Percentiles rank a stretch among this genome's conserved stretches.
Conservation (phyloP, 768 basidiomycete species). For the Pholiota molesta region DNA sequence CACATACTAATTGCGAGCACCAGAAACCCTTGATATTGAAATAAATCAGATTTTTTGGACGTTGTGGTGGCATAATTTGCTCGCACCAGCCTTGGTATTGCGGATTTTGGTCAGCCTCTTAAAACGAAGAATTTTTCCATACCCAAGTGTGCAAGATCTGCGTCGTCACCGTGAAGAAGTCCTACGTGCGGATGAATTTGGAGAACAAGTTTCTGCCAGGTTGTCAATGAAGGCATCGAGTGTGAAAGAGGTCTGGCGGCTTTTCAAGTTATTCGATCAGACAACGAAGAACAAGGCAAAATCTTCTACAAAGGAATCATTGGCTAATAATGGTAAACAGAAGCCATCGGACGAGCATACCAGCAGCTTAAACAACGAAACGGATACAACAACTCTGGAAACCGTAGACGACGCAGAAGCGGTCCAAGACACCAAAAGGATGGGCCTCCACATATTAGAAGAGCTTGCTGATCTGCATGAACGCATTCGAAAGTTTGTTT, state of each 20-base stretch:
- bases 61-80: constrained; percentile 61
- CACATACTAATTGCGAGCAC: neutral
- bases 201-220: constrained; percentile 47
- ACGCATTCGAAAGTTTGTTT: constrained; percentile 59
- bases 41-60: constrained; percentile 58
- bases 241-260: constrained; percentile 54
- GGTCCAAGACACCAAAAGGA: constrained; percentile 45
- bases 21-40: neutral
- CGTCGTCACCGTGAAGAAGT: constrained; percentile 53
- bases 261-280: constrained; percentile 47
- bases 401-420: constrained; percentile 35
- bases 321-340: constrained; percentile 6
- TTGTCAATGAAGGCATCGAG: constrained; percentile 49
- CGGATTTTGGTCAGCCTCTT: constrained; percentile 51
- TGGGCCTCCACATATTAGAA: constrained; percentile 41
- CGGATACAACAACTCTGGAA: constrained; percentile 31
- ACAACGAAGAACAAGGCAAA: constrained; percentile 37
- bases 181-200: constrained; percentile 52
- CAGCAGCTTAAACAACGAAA: neutral
- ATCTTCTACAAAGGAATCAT: constrained; percentile 22
- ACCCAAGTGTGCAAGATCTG: constrained; percentile 58
- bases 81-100: constrained; percentile 54
- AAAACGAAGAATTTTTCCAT: constrained; percentile 50
- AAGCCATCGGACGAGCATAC: neutral
- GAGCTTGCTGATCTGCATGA: constrained; percentile 65